Percentiles rank a stretch among this genome's conserved stretches.
Conservation (phyloP, 257 asterid genomes). For the Gentiana macrophylla region DNA sequence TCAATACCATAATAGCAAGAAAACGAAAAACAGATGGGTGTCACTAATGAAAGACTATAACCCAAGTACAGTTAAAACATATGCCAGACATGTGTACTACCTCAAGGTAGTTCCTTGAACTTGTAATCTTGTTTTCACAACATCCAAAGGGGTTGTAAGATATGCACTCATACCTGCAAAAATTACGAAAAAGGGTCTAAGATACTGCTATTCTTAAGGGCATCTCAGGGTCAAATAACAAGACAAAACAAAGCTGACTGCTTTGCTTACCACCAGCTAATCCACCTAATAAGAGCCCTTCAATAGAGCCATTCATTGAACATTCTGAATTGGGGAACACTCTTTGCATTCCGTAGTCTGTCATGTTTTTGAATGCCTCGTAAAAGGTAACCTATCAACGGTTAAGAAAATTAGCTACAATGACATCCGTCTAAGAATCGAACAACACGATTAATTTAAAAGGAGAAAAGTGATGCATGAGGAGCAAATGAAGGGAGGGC, state of each 20-base stretch:
- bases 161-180: conserved; percentile 69
- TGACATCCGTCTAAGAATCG: not conserved
- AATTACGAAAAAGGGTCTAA: not conserved
- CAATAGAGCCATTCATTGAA: conserved; percentile 39
- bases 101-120: conserved; percentile 55
- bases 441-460: not conserved
- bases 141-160: conserved; percentile 80
- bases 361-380: conserved; percentile 54
- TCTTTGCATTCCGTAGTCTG: conserved; percentile 46
- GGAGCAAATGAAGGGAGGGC: not conserved
- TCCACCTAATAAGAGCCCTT: conserved; percentile 79
- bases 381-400: conserved; percentile 54
- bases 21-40: too few relatives aligned
- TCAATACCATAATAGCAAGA: too few relatives aligned
- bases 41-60: too few relatives aligned
- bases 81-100: conserved; percentile 14
- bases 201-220: not conserved
- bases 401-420: not conserved
- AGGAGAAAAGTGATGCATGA: not conserved
- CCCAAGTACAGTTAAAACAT: too few relatives aligned
- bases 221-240: not conserved
- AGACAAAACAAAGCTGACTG: not conserved
- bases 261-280: conserved; percentile 65
- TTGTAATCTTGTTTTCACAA: conserved; percentile 75
- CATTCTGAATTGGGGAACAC: conserved; percentile 37